These are phyloP conservation scores for Cymbidium sinense DNA, from an alignment of 106 monocot genomes.

Conservation along the genomic window DNA sequence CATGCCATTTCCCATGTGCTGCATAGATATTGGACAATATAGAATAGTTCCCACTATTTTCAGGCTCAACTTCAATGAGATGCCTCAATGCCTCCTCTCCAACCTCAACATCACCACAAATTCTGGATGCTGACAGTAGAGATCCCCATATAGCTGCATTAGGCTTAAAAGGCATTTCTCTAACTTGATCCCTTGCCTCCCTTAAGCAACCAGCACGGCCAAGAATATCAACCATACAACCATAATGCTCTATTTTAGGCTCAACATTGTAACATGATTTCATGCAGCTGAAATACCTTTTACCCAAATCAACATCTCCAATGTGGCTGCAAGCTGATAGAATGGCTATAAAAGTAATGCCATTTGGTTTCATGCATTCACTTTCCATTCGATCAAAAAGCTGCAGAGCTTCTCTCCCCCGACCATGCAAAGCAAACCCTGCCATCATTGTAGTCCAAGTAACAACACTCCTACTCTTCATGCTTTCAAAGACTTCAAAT, in stretches of 20 bases:
- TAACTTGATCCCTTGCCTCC: conserved; percentile 56
- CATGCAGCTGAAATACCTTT: conserved; percentile 52
- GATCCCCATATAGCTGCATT: conserved; percentile 87
- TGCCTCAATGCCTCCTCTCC: conserved; percentile 53
- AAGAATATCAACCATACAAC: conserved; percentile 85
- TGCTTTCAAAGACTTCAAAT: conserved; percentile 50
- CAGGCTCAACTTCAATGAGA: conserved; percentile 64
- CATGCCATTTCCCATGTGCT: conserved; percentile 39
- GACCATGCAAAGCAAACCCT: conserved; percentile 71
- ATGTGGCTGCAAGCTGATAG: conserved; percentile 67
- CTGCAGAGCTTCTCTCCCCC: conserved; percentile 37
- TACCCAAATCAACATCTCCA: conserved; percentile 46
- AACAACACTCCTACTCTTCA: conserved; percentile 43
- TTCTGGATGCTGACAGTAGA: conserved; percentile 56
- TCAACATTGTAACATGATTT: conserved; percentile 33
- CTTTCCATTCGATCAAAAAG: conserved; percentile 54
- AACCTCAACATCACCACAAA: conserved; percentile 36
- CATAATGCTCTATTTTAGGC: conserved; percentile 56
- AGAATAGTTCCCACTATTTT: conserved; percentile 68
- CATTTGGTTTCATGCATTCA: conserved; percentile 50
- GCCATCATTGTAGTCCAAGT: conserved; percentile 79
- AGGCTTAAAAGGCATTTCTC: conserved; percentile 56
- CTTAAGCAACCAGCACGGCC: conserved; percentile 63
- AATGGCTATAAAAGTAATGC: conserved; percentile 56
- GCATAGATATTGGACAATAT: conserved; percentile 75